Evolutionary conservation across 1,139 yeast species (phyloP).

Genomic region (Yamadazyma dendronema): DNA sequence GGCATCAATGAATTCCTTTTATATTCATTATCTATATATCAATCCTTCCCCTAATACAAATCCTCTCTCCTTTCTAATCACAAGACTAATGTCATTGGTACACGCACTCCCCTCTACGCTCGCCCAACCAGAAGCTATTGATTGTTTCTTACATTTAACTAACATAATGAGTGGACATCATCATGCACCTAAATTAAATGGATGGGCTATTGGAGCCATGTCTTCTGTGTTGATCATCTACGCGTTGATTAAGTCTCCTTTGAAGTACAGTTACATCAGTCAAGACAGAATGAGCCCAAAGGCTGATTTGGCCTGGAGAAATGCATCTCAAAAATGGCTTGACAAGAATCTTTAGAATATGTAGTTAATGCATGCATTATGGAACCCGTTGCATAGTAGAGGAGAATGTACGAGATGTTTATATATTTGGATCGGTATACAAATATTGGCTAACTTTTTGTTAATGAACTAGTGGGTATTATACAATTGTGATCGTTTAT

Average conservation of each 20-base stretch:
- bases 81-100: not conserved
- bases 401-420: too few species aligned
- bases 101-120: not conserved
- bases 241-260: constrained; percentile 42
- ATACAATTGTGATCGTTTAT: too few species aligned
- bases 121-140: not conserved
- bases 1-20: not conserved
- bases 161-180: constrained; percentile 17
- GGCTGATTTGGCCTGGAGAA: constrained; percentile 55
- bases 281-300: constrained; percentile 49
- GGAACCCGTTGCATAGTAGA: too few species aligned
- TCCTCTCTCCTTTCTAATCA: not conserved
- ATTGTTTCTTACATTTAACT: not conserved
- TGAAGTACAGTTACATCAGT: constrained; percentile 41
- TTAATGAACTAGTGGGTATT: too few species aligned
- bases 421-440: too few species aligned
- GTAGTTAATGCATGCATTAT: not conserved
- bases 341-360: constrained; percentile 18
- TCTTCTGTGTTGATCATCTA: constrained; percentile 43
- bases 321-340: constrained; percentile 48
- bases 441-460: too few species aligned
- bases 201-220: constrained; percentile 46
- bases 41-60: too few species aligned
- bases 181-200: constrained; percentile 41
- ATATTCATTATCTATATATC: too few species aligned